A percentile compares a stretch with the other conserved stretches of the same genome.
Conservation (phyloP, 257 asterid genomes). For the Nicotiana attenuata region DNA sequence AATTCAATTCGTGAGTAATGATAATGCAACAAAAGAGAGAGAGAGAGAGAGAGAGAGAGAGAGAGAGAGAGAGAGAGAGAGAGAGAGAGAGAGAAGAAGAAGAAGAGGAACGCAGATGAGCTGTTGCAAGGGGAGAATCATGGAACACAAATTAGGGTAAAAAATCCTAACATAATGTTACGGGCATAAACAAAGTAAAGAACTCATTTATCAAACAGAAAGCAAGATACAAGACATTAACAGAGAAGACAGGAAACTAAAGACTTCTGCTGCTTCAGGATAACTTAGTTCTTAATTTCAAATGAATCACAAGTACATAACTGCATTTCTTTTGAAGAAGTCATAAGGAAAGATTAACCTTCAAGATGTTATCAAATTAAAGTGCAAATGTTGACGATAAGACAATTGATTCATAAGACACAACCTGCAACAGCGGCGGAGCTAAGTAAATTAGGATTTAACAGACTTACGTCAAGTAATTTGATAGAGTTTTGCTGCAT, state of each 20-base stretch:
- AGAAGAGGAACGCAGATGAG: neutral
- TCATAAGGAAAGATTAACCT: neutral
- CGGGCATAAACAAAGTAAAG: neutral
- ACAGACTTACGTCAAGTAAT: conserved; percentile 75
- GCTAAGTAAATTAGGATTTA: neutral
- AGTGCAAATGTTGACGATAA: neutral
- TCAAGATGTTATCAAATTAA: neutral
- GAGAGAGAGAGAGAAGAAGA: no score
- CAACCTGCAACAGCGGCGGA: neutral
- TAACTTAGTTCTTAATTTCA: neutral
- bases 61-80: no score
- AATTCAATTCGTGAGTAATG: neutral
- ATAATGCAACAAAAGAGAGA: neutral
- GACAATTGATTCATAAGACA: neutral
- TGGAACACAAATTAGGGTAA: neutral
- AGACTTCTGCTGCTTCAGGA: neutral
- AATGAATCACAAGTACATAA: neutral
- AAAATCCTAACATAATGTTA: neutral
- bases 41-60: no score
- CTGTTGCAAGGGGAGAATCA: neutral
- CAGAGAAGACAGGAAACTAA: neutral
- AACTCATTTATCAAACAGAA: neutral
- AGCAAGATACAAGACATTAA: neutral
- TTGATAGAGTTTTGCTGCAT: conserved; percentile 80
- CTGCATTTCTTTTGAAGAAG: neutral